Percentiles rank a stretch among this genome's conserved stretches.
Evolutionary conservation across 768 basidiomycete genomes (phyloP).

Genomic region (Multifurca ochricompacta): DNA sequence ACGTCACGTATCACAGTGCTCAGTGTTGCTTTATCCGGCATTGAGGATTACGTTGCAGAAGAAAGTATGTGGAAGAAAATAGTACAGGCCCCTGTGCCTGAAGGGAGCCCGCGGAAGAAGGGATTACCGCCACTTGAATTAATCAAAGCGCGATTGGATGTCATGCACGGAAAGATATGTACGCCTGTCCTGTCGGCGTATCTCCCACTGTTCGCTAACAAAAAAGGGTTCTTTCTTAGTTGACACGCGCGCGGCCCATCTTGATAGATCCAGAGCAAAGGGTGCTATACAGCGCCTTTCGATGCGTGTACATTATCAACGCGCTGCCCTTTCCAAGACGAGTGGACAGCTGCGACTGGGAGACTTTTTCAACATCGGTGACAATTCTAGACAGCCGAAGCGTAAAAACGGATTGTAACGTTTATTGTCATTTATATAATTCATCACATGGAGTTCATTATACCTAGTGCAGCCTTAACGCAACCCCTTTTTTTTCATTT

Average conservation of each 20-base stretch:
- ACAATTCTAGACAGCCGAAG: conserved; percentile 7
- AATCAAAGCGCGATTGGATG: conserved; percentile 41
- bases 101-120: conserved; percentile 27
- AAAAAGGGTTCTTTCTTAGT: conserved; percentile 31
- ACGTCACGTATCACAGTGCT: conserved; percentile 48
- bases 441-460: background rate
- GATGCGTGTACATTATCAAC: conserved; percentile 59
- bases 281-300: conserved; percentile 56
- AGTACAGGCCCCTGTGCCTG: background rate
- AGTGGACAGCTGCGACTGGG: conserved; percentile 10
- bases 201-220: background rate
- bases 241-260: conserved; percentile 65
- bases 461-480: conserved; percentile 34
- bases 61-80: conserved; percentile 28
- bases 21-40: conserved; percentile 48
- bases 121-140: conserved; percentile 41
- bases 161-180: conserved; percentile 57
- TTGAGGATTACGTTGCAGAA: conserved; percentile 47
- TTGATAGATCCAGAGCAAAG: conserved; percentile 71
- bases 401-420: background rate
- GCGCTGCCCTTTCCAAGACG: conserved; percentile 28
- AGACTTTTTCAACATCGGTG: conserved; percentile 9
- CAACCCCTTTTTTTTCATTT: no score
- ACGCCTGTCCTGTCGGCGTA: conserved; percentile 25
- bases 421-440: background rate